Evolutionary conservation across 2,329 filamentous ascomycete genomes (phyloP).

Genomic region (Colletotrichum cordylinicola): DNA sequence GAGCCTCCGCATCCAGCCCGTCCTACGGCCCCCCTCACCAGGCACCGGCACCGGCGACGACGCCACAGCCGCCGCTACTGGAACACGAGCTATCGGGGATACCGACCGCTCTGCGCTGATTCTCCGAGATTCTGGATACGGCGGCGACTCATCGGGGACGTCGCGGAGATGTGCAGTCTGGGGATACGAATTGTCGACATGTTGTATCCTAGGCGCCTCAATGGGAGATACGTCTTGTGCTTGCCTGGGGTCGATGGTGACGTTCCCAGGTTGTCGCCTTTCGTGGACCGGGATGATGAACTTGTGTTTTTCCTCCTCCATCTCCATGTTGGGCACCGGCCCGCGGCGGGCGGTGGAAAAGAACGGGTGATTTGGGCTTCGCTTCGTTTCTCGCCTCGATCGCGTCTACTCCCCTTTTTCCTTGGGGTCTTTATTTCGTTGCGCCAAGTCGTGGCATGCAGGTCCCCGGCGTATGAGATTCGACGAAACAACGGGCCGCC

Average conservation of each 20-base stretch:
- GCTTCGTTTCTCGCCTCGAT: not conserved
- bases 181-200: slow-evolving; percentile 13
- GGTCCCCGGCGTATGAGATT: not conserved
- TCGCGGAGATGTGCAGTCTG: not conserved
- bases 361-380: not conserved
- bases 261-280: slow-evolving; percentile 2
- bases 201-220: slow-evolving; percentile 10
- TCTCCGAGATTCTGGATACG: not conserved
- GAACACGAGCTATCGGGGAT: not conserved
- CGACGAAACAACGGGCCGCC: not conserved
- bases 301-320: slow-evolving; percentile 21
- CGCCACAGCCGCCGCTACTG: not conserved
- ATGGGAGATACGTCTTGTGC: not conserved
- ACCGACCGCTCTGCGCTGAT: not conserved
- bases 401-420: not conserved
- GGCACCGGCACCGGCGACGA: not conserved
- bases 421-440: not conserved
- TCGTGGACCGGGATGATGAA: slow-evolving; percentile 20
- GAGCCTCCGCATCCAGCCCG: slow-evolving; percentile 9
- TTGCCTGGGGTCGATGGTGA: not conserved
- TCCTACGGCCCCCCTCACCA: not conserved
- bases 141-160: not conserved
- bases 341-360: not conserved
- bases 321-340: not conserved
- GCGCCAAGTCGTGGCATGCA: slow-evolving; percentile 2